Percentiles rank a stretch among this genome's conserved stretches.
Evolutionary conservation across 495 filamentous ascomycete species (phyloP).

Genomic region (Penicillium subrubescens): DNA sequence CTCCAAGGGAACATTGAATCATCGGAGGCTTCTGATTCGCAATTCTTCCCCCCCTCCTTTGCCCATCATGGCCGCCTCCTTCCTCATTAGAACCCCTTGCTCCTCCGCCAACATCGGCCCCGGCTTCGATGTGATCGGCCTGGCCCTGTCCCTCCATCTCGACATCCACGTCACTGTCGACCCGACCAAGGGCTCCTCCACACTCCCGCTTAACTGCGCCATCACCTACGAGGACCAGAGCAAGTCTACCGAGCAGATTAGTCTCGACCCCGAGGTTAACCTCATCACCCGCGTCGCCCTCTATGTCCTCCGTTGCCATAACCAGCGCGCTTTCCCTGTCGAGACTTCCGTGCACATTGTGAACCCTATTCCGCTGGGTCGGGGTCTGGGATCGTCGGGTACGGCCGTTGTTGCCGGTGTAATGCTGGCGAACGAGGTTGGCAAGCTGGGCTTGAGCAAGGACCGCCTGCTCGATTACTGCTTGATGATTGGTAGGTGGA

Average conservation of each 20-base stretch:
- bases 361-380: constrained; percentile 89
- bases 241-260: constrained; percentile 71
- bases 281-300: constrained; percentile 88
- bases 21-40: neutral
- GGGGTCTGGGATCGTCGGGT: constrained; percentile 89
- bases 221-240: constrained; percentile 88
- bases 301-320: constrained; percentile 90
- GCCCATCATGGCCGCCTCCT: constrained; percentile 45
- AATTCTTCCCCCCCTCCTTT: neutral
- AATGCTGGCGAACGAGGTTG: constrained; percentile 85
- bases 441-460: constrained; percentile 73
- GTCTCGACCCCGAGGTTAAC: constrained; percentile 76
- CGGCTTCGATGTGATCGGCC: constrained; percentile 95
- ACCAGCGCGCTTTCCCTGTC: constrained; percentile 74
- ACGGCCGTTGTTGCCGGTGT: constrained; percentile 95
- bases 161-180: constrained; percentile 78
- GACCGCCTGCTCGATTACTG: constrained; percentile 91
- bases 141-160: constrained; percentile 88
- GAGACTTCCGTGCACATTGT: constrained; percentile 90
- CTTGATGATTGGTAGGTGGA: constrained; percentile 75
- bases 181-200: constrained; percentile 49
- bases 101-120: constrained; percentile 96
- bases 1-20: neutral
- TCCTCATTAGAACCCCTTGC: constrained; percentile 71
- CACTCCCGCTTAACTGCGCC: constrained; percentile 75